Percentiles rank a stretch among this genome's conserved stretches.
These are phyloP conservation scores for Penicillium corylophilum DNA, from an alignment of 2,329 filamentous ascomycete species.

Conservation along the genomic window DNA sequence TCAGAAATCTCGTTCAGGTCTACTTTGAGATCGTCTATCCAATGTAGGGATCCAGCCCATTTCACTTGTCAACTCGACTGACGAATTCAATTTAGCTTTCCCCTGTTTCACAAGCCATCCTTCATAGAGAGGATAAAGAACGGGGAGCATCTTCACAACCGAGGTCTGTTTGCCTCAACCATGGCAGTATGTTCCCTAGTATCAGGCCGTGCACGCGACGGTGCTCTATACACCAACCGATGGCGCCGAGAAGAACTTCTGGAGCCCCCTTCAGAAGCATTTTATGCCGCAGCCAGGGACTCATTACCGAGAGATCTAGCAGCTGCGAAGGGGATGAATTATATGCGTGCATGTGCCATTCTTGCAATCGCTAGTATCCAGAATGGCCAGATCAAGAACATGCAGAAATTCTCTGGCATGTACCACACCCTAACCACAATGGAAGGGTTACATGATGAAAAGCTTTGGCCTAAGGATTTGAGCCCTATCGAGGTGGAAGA, in stretches of 20 bases:
- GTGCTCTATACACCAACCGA: slow-evolving; percentile 43
- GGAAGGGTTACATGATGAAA: slow-evolving; percentile 54
- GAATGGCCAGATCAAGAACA: slow-evolving; percentile 49
- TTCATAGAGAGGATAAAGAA: slow-evolving; percentile 42
- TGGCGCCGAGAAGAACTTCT: slow-evolving; percentile 33
- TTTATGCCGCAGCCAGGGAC: slow-evolving; percentile 46
- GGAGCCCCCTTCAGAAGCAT: slow-evolving; percentile 42
- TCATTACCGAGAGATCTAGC: slow-evolving; percentile 40
- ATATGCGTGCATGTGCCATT: slow-evolving; percentile 49
- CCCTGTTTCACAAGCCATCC: slow-evolving; percentile 52
- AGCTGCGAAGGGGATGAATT: slow-evolving; percentile 31
- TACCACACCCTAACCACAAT: slow-evolving; percentile 53
- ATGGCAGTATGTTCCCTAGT: slow-evolving; percentile 55
- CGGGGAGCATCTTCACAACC: slow-evolving; percentile 46
- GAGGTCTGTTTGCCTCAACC: slow-evolving; percentile 49
- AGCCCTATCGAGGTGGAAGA: slow-evolving; percentile 50
- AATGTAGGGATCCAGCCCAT: slow-evolving; percentile 34
- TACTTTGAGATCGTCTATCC: slow-evolving; percentile 57
- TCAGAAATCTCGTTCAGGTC: slow-evolving; percentile 48
- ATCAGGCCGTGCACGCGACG: slow-evolving; percentile 51
- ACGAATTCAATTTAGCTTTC: slow-evolving; percentile 36
- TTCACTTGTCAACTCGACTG: background rate
- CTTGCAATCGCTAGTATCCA: slow-evolving; percentile 54
- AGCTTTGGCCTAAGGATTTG: slow-evolving; percentile 51
- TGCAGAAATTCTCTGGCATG: slow-evolving; percentile 53